Base-by-base conservation (phyloP, 1,284 basidiomycete species). In the Entoloma clypeatum region DNA sequence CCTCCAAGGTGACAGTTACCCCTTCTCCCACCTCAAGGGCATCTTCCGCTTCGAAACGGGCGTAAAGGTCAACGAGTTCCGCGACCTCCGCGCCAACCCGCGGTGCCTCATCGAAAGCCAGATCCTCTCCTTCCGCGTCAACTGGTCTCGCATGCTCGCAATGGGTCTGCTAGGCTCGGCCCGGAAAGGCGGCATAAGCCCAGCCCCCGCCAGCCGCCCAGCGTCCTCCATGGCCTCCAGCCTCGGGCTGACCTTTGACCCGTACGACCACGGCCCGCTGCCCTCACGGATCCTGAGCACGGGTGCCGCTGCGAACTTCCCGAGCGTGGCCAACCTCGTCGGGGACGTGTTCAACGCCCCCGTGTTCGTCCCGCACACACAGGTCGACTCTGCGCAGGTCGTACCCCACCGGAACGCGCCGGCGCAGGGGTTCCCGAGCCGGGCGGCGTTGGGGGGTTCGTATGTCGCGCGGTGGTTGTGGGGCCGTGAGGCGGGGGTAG, bases 41-140 rank as follows among this genome's bases (percentile, higher is more conserved):
- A 86, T 90, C 52, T 86, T 79, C 60, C 79, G 88, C 17, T 90
- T 90, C 61, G 86, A 90, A 59, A 86, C 79, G 0, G 88, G 88
- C 6, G 74, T 88, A 57, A 86, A 88, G 57, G 86, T 88, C 34
- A 81, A 78, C 51, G 87, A 91, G 58, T 90, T 90, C 64, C 76
- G 86, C 19, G 88, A 91, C 59, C 74, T 89, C 21, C 80, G 88
- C 26, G 84, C 85, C 9, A 91, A 91, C 63, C 87, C 88, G 1
- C 77, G 87, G 16, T 88, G 85, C 61, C 72, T 90, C 23, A 65
- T 89, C 23, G 86, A 90, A 62, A 81, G 77, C 47, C 86, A 90
- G 52, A 63, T 86, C 10, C 71, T 90, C 23, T 78, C 81, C 11
- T 84, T 90, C 69, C 78, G 86, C 21, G 79, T 86, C 25, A 80